These are phyloP conservation scores for Fraxinus nigra DNA, from an alignment of 305 asterid genomes.

Conservation along the genomic window DNA sequence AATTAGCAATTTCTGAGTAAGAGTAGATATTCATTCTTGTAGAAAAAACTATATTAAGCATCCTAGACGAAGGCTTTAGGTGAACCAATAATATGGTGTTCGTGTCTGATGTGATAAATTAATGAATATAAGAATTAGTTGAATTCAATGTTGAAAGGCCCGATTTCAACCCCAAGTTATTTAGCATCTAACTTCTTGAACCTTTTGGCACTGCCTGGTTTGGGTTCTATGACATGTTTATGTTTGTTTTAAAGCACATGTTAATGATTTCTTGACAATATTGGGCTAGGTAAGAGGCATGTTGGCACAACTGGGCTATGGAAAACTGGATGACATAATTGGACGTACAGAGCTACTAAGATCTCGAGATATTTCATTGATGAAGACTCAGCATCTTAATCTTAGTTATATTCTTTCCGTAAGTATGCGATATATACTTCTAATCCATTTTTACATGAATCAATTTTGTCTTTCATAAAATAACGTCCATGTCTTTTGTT, in stretches of 20 bases:
- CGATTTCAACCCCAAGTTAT: not conserved
- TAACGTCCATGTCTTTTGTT: conserved; percentile 15
- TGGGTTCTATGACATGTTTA: not conserved
- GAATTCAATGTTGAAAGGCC: not conserved
- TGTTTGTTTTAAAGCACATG: not conserved
- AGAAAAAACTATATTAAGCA: not conserved
- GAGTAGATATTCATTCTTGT: not conserved
- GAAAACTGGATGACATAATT: conserved; percentile 87
- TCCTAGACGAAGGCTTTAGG: not conserved
- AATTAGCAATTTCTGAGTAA: not conserved
- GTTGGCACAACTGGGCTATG: conserved; percentile 91
- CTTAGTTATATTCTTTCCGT: conserved; percentile 76
- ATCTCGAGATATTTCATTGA: conserved; percentile 79
- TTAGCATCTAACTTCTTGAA: not conserved
- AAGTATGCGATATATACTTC: conserved; percentile 32
- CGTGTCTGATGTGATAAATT: not conserved
- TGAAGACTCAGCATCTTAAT: conserved; percentile 97
- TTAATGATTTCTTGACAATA: conserved; percentile 21
- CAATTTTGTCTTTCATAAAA: conserved; percentile 13
- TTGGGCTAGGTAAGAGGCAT: conserved; percentile 77
- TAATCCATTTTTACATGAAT: conserved; percentile 5
- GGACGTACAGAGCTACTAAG: conserved; percentile 84
- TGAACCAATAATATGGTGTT: not conserved
- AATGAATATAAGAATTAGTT: not conserved
- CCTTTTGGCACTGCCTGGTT: not conserved